A percentile compares a stretch with the other conserved stretches of the same genome.
phyloP scores from a whole-genome alignment of 2,329 filamentous ascomycete species.

The Westerdykella aurantiaca region DNA sequence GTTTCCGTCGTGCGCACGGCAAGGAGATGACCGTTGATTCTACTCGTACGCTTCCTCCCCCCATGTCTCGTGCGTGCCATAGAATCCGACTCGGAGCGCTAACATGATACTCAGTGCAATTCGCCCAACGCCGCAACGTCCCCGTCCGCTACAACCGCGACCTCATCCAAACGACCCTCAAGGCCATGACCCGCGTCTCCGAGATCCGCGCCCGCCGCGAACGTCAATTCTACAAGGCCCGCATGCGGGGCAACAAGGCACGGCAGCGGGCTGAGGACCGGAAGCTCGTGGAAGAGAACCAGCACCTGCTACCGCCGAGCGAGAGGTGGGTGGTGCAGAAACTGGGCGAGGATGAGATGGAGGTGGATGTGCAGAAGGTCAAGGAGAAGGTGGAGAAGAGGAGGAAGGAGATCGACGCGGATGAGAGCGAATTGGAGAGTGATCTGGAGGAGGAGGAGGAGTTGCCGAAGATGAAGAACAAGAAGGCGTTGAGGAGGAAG shows the following conservation, averaged over 20 bases:
- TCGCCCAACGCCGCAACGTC: conserved; percentile 87
- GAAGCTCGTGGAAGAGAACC: conserved; percentile 85
- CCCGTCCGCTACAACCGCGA: conserved; percentile 95
- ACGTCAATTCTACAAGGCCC: conserved; percentile 86
- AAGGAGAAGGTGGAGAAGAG: conserved; percentile 51
- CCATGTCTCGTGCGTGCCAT: background rate
- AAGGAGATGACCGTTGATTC: conserved; percentile 78
- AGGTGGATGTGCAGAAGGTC: conserved; percentile 40
- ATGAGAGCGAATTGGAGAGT: conserved; percentile 42
- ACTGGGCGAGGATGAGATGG: conserved; percentile 59
- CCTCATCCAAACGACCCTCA: conserved; percentile 77
- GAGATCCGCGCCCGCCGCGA: conserved; percentile 82
- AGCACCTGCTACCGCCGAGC: conserved; percentile 73
- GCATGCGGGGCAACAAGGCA: conserved; percentile 86
- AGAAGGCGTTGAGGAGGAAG: conserved; percentile 45
- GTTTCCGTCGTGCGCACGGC: conserved; percentile 54
- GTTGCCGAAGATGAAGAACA: conserved; percentile 38
- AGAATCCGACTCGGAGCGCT: background rate
- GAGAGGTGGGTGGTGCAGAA: conserved; percentile 40
- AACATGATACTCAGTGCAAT: conserved; percentile 55
- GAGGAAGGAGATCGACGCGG: conserved; percentile 59
- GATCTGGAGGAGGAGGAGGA: conserved; percentile 27
- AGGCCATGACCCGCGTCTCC: conserved; percentile 83
- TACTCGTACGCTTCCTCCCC: conserved; percentile 42
- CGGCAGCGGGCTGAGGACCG: conserved; percentile 71